A percentile compares a stretch with the other conserved stretches of the same genome.
Evolutionary conservation across 78 protist genomes (phyloP).

Genomic region (Dictyostelium capitatum): DNA sequence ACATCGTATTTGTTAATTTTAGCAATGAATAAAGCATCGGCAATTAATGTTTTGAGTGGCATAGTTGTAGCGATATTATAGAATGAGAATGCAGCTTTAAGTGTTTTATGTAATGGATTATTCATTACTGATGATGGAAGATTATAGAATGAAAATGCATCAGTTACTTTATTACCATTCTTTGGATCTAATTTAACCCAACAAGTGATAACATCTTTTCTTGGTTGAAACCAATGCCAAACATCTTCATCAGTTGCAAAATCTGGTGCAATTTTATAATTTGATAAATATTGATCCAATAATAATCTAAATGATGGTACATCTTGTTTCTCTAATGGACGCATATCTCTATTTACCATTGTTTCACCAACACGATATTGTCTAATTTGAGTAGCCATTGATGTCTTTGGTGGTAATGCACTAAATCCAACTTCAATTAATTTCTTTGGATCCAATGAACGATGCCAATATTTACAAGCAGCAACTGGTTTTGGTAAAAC

Average conservation of each 20-base stretch:
- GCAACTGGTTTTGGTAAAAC: conserved; percentile 95
- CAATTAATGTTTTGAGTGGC: conserved; percentile 84
- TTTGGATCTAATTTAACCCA: conserved; percentile 91
- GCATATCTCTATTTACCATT: conserved; percentile 50
- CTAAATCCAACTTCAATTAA: conserved; percentile 92
- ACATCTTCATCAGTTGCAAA: conserved; percentile 91
- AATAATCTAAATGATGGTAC: conserved; percentile 66
- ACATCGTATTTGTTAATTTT: conserved; percentile 93
- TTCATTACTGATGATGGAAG: conserved; percentile 95
- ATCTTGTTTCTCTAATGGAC: conserved; percentile 86
- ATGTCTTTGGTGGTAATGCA: conserved; percentile 73
- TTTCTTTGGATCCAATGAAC: conserved; percentile 96
- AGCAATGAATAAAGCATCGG: conserved; percentile 94
- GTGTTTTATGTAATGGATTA: conserved; percentile 84
- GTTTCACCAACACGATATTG: conserved; percentile 80
- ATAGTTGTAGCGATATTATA: conserved; percentile 93
- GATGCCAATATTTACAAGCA: conserved; percentile 94
- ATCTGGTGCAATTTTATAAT: conserved; percentile 56
- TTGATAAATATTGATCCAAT: conserved; percentile 69
- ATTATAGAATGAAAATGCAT: conserved; percentile 93
- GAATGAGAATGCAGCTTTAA: conserved; percentile 97
- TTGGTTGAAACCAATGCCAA: conserved; percentile 90
- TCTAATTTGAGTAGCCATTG: conserved; percentile 86
- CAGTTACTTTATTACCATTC: conserved; percentile 89
- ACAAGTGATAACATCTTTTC: conserved; percentile 82